Base-by-base conservation (phyloP, 345 rosid genomes). In the Moricandia moricandioides region DNA sequence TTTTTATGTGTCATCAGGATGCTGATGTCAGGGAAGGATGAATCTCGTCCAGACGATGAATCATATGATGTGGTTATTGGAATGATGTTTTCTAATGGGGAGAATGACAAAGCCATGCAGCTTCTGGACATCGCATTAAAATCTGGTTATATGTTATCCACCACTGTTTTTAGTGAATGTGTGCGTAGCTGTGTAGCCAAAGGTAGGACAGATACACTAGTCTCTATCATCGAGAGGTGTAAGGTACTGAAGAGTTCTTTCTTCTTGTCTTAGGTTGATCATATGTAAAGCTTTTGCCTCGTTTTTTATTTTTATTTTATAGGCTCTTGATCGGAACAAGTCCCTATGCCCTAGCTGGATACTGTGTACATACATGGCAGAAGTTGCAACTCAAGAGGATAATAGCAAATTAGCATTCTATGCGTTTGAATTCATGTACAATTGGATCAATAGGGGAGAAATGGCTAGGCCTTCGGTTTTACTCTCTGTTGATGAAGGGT, bases 1-100 rank as follows among this genome's bases (percentile, higher is more conserved):
- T 47, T 54, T 56, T 4, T 37, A 55, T 26, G 24, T 58, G 59
- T 34, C 57, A 58, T 79, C 89, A 94, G 97, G 96, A 95, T 95
- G 99, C 88, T 90, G 82, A 77, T 80, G 73, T 59, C 84, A 17
- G 90, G 91, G 69, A 83, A 82, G 27, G 96, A 82, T 17, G 97
- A 87, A 70, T 88, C 99, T 52, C 85, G 52, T 78, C 97, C 99
- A 49, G 92, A 95, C 68, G 96, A 91, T 69, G 97, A 87, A 73
- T 84, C 97, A 0, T 95, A 83, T 76, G 90, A 85, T 57, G 70
- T 95, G 84, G 90, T 95, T 69, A 74, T 85, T 35, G 79, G 79
- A 69, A 81, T 92, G 96, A 61, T 91, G 73, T 86, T 87, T 64
- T 60, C 1, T 45, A 59, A 62, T 1, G 62, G 83, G 21, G 69